phyloP scores from a whole-genome alignment of 176 grass and related monocot species.

The Bromus sterilis region DNA sequence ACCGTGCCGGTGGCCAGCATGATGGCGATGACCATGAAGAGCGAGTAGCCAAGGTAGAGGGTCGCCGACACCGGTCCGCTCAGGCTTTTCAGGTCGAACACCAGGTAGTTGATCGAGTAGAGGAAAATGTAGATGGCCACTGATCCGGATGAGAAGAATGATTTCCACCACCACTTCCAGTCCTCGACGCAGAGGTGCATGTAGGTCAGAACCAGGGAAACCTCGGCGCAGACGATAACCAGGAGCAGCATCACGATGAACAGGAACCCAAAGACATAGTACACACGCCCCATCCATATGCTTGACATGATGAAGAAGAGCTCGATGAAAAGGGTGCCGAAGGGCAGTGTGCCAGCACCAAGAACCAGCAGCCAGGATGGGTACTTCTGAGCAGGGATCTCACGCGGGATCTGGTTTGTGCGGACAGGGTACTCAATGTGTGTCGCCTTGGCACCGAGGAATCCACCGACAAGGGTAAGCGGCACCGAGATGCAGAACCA shows the following conservation, averaged over 20 bases:
- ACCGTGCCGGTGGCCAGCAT: slow-evolving; percentile 79
- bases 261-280: slow-evolving; percentile 78
- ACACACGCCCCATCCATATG: slow-evolving; percentile 77
- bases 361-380: slow-evolving; percentile 75
- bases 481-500: slow-evolving; percentile 82
- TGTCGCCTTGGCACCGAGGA: slow-evolving; percentile 59
- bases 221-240: slow-evolving; percentile 65
- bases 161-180: slow-evolving; percentile 92
- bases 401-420: slow-evolving; percentile 78
- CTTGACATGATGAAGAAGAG: slow-evolving; percentile 93
- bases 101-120: slow-evolving; percentile 70
- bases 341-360: slow-evolving; percentile 67
- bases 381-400: slow-evolving; percentile 74
- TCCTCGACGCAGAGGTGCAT: slow-evolving; percentile 82
- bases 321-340: slow-evolving; percentile 75
- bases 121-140: slow-evolving; percentile 78
- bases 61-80: slow-evolving; percentile 72
- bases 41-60: slow-evolving; percentile 80
- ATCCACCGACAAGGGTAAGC: slow-evolving; percentile 62
- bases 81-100: slow-evolving; percentile 75
- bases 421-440: slow-evolving; percentile 79
- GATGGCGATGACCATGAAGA: slow-evolving; percentile 79
- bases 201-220: slow-evolving; percentile 74
- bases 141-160: slow-evolving; percentile 73
- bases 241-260: slow-evolving; percentile 66